These are phyloP conservation scores for Nematocida sp. DNA, from an alignment of 371 early-diverging fungal species.

Conservation along the genomic window DNA sequence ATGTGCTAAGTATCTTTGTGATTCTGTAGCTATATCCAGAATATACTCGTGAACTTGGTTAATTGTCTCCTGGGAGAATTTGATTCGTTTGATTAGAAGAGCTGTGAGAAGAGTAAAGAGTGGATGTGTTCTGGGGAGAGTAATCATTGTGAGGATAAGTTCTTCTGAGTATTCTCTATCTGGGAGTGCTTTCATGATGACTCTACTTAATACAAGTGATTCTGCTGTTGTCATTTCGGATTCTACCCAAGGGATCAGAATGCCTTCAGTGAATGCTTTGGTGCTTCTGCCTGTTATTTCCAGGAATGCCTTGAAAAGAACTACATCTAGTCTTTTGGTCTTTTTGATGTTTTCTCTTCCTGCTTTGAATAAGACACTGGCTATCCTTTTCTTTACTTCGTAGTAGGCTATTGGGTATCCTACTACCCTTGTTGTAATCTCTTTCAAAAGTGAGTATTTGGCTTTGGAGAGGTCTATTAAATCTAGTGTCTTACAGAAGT, in stretches of 20 bases:
- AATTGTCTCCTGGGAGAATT: slow-evolving; percentile 6
- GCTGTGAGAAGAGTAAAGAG: slow-evolving; percentile 45
- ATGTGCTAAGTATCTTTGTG: slow-evolving; percentile 2
- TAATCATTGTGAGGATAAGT: slow-evolving; percentile 19
- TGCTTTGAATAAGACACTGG: neutral
- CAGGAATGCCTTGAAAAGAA: slow-evolving; percentile 32
- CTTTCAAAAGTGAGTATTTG: neutral
- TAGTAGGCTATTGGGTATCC: slow-evolving; percentile 38
- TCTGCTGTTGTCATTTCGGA: slow-evolving; percentile 43
- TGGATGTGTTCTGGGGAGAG: neutral
- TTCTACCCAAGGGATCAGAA: slow-evolving; percentile 29
- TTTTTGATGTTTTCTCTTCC: slow-evolving; percentile 29
- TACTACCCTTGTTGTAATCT: slow-evolving; percentile 18
- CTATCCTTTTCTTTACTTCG: slow-evolving; percentile 16
- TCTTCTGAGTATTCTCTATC: slow-evolving; percentile 50
- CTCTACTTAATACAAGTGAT: slow-evolving; percentile 51
- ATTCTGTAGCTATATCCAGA: neutral
- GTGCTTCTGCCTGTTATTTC: slow-evolving; percentile 2
- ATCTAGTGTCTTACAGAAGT: neutral
- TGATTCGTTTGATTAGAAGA: slow-evolving; percentile 52
- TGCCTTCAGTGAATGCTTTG: slow-evolving; percentile 17
- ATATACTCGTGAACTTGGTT: slow-evolving; percentile 19
- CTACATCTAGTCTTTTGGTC: slow-evolving; percentile 39
- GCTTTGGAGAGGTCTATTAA: slow-evolving; percentile 14
- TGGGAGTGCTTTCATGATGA: slow-evolving; percentile 36